A percentile compares a stretch with the other conserved stretches of the same genome.
phyloP scores from a whole-genome alignment of 2,329 filamentous ascomycete species.

The Daldinia sp. region DNA sequence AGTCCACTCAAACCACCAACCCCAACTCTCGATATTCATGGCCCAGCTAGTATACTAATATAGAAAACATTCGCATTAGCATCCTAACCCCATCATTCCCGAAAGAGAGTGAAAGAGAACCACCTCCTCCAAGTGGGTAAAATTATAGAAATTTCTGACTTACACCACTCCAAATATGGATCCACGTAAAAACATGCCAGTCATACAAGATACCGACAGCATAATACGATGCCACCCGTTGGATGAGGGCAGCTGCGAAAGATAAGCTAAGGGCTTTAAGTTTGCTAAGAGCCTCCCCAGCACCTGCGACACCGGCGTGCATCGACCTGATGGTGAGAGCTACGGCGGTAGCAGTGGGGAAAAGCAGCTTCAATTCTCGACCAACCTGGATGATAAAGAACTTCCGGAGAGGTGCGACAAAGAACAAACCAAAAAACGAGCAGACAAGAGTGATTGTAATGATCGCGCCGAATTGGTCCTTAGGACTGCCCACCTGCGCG shows the following conservation, averaged over 20 bases:
- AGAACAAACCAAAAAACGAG: slow-evolving; percentile 74
- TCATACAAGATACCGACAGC: slow-evolving; percentile 69
- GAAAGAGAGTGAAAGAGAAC: neutral
- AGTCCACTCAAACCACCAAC: slow-evolving; percentile 69
- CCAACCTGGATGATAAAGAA: slow-evolving; percentile 77
- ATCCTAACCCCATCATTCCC: neutral
- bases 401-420: slow-evolving; percentile 72
- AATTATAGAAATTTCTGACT: neutral
- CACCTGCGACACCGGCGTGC: slow-evolving; percentile 66
- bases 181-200: slow-evolving; percentile 65
- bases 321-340: slow-evolving; percentile 70
- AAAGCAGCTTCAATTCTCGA: slow-evolving; percentile 68
- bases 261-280: slow-evolving; percentile 64
- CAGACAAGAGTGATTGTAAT: slow-evolving; percentile 71
- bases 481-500: slow-evolving; percentile 60
- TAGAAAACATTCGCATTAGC: neutral
- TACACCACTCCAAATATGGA: slow-evolving; percentile 63
- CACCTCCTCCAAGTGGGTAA: neutral
- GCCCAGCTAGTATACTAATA: slow-evolving; percentile 55
- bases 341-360: slow-evolving; percentile 69
- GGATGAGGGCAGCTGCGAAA: slow-evolving; percentile 61
- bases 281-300: slow-evolving; percentile 65
- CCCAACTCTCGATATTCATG: slow-evolving; percentile 68
- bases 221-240: slow-evolving; percentile 69
- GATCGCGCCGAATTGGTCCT: slow-evolving; percentile 67